Base-by-base conservation (phyloP, 2,329 filamentous ascomycete species). In the Celoporthe dispersa region DNA sequence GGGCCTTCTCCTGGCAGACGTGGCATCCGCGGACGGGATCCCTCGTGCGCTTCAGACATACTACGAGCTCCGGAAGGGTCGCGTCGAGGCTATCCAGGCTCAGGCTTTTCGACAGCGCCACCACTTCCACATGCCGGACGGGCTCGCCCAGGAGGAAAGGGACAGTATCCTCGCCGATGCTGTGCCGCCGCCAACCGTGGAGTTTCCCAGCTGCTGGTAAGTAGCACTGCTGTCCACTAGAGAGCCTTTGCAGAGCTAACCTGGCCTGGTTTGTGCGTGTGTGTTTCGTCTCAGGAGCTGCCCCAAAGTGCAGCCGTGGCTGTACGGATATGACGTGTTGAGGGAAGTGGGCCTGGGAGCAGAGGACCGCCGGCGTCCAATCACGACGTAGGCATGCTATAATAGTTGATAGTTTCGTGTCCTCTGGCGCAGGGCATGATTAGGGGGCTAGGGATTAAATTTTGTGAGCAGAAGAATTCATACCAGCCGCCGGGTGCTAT, bases 321-420 rank as follows among this genome's bases (percentile, higher is more conserved):
- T 92, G 61, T 92, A 88, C 73, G 87, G 88, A 0, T 91, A 91
- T 72, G 86, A 91, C 78, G 87, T 87, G 3, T 84, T 85, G 70
- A 79, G 80, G 37, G 88, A 90, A 74, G 87, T 85, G 1, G 82
- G 11, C 41, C 16, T 44, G 41, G 41, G 41, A 12, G 41, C 41
- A 44, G 41, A 44, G 41, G 8, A 19, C 1, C 41, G 11, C 12
- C 41, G 41, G 4, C 11, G 9, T 44, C 16, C 41, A 12, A 19
- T 9, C 41, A 19, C 5, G 41, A 44, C 41, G 41, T 12, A 44
- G 41, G 41, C 41, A 44, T 19, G 12, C n/a, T n/a, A n/a, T 2
- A 1, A 37, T 9, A 12, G 41, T 44, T 44, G 41, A 44, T 44
- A 12, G 14, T 44, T 44, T 41, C 39, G 39, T 35, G 35, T 16